phyloP scores from a whole-genome alignment of 192 early-diverging fungal species.

The Chytriomyces sp. region DNA sequence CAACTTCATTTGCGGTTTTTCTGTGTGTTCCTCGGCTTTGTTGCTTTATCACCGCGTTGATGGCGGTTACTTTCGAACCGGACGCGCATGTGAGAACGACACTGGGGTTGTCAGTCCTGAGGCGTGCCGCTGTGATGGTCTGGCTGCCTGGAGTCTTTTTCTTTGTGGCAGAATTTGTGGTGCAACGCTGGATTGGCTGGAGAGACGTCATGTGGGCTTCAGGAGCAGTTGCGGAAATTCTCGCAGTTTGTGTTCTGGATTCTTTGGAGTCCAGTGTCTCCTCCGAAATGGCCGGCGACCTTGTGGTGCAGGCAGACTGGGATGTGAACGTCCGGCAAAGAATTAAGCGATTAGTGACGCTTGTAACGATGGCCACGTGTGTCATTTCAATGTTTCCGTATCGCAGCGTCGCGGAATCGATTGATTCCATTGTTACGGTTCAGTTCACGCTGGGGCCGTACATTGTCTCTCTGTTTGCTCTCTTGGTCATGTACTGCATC shows the following conservation, averaged over 20 bases:
- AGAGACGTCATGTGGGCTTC: slow-evolving; percentile 21
- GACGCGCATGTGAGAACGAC: not conserved
- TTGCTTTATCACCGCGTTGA: not conserved
- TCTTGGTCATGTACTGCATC: slow-evolving; percentile 2
- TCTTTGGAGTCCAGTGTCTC: not conserved
- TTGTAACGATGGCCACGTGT: not conserved
- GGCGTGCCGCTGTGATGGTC: not conserved
- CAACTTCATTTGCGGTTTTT: slow-evolving; percentile 1
- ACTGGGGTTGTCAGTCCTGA: slow-evolving; percentile 3
- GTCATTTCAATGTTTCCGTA: not conserved
- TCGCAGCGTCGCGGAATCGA: not conserved
- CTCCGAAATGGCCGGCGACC: not conserved
- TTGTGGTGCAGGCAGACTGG: not conserved
- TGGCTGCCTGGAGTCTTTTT: slow-evolving; percentile 22
- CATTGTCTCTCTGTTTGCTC: not conserved
- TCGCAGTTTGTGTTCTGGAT: slow-evolving; percentile 9
- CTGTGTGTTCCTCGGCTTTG: not conserved
- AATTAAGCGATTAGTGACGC: slow-evolving; percentile 12
- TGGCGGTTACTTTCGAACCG: not conserved
- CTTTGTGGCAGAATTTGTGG: not conserved
- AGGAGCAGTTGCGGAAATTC: slow-evolving; percentile 1
- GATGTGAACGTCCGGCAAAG: not conserved
- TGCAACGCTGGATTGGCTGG: slow-evolving; percentile 18
- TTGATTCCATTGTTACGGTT: slow-evolving; percentile 2
- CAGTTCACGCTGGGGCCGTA: slow-evolving; percentile 16